These are phyloP conservation scores for Apocynum venetum DNA, from an alignment of 257 asterid genomes.

Conservation along the genomic window DNA sequence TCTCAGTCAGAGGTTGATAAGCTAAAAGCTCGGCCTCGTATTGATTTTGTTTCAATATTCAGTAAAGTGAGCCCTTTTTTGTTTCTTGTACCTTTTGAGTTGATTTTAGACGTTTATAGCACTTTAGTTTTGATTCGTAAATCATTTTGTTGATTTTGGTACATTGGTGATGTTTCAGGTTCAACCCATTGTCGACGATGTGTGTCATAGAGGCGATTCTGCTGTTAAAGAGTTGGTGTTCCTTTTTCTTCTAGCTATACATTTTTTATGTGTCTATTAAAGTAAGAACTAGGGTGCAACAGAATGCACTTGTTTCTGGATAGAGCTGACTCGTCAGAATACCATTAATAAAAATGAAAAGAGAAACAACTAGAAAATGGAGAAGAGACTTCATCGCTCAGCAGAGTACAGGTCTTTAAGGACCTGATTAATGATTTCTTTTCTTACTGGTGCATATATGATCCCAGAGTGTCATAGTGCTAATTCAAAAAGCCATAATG, in stretches of 20 bases:
- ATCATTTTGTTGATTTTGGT: conserved; percentile 12
- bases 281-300: background rate
- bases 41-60: conserved; percentile 81
- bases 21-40: conserved; percentile 88
- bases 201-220: conserved; percentile 76
- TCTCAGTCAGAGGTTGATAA: conserved; percentile 62
- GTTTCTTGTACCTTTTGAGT: background rate
- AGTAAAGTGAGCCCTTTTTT: conserved; percentile 51
- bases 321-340: background rate
- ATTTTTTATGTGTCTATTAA: background rate
- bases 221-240: conserved; percentile 91
- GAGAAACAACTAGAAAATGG: background rate
- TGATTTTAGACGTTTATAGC: background rate
- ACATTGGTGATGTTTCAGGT: conserved; percentile 44
- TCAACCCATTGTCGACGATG: conserved; percentile 91
- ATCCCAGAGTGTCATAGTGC: too few species aligned
- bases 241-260: conserved; percentile 16
- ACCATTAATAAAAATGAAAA: background rate
- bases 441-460: background rate
- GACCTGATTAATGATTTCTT: background rate
- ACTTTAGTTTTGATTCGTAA: background rate
- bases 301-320: background rate
- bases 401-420: background rate
- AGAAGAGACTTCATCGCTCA: background rate
- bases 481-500: background rate